A percentile compares a stretch with the other conserved stretches of the same genome.
Conservation (phyloP, 2,329 filamentous ascomycete species). For the Cyphellophora europaea region DNA sequence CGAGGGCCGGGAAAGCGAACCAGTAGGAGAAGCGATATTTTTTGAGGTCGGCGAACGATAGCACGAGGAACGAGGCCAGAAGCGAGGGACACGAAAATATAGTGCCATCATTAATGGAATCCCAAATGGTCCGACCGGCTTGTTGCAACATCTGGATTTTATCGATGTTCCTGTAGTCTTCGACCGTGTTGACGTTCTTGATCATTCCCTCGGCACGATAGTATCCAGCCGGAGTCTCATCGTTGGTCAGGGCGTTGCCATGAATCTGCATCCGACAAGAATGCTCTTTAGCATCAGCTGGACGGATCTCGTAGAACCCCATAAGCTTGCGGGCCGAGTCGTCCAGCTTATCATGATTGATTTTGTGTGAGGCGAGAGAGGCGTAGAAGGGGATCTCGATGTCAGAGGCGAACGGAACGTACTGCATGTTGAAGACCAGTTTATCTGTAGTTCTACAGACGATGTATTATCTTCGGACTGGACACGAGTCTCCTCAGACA, state of each 20-base stretch:
- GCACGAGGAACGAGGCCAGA: constrained; percentile 75
- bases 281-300: constrained; percentile 58
- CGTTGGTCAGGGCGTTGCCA: constrained; percentile 72
- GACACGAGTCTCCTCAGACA: too few relatives aligned
- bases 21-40: constrained; percentile 98
- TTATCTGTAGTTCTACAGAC: too few relatives aligned
- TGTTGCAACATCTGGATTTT: constrained; percentile 68
- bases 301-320: constrained; percentile 79
- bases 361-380: constrained; percentile 82
- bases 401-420: constrained; percentile 84
- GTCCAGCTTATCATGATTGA: constrained; percentile 94
- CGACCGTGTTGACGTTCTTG: constrained; percentile 91
- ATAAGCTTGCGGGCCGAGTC: constrained; percentile 80
- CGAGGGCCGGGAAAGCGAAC: constrained; percentile 90
- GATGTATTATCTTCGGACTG: too few relatives aligned
- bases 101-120: constrained; percentile 90
- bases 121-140: constrained; percentile 85
- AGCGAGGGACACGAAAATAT: constrained; percentile 93
- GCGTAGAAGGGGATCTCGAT: constrained; percentile 95
- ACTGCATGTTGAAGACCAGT: constrained; percentile 63
- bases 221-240: constrained; percentile 63
- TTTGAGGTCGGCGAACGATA: constrained; percentile 92
- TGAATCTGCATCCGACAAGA: constrained; percentile 87
- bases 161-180: constrained; percentile 81
- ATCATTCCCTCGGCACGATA: constrained; percentile 88